Evolutionary conservation across 805 yeast species (phyloP).

Genomic region (Candida namnaoensis): DNA sequence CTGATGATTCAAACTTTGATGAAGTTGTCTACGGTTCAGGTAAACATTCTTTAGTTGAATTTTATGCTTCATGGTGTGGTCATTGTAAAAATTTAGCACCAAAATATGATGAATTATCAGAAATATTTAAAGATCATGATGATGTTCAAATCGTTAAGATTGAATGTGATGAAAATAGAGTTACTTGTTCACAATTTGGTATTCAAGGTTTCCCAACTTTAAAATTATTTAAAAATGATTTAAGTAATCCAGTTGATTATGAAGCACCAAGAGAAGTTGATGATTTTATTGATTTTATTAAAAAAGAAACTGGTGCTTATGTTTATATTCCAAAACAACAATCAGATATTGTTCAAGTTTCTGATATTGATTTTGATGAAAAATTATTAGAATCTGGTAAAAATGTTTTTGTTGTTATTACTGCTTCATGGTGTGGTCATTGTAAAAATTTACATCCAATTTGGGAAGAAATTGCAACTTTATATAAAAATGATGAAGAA

Average conservation of each 20-base stretch:
- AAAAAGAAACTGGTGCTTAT: slow-evolving; percentile 23
- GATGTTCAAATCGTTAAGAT: slow-evolving; percentile 75
- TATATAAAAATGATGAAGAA: slow-evolving; percentile 28
- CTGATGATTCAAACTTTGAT: slow-evolving; percentile 42
- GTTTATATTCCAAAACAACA: slow-evolving; percentile 16
- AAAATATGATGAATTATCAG: slow-evolving; percentile 77
- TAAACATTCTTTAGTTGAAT: slow-evolving; percentile 72
- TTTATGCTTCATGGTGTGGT: slow-evolving; percentile 97
- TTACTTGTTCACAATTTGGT: slow-evolving; percentile 52
- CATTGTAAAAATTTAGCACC: slow-evolving; percentile 92
- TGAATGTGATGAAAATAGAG: slow-evolving; percentile 87
- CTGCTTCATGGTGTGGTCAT: slow-evolving; percentile 49
- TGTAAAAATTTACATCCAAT: slow-evolving; percentile 40
- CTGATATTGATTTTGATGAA: slow-evolving; percentile 25
- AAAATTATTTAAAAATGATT: slow-evolving; percentile 72
- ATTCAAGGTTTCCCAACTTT: slow-evolving; percentile 91
- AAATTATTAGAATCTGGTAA: slow-evolving; percentile 20
- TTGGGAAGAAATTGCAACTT: slow-evolving; percentile 37
- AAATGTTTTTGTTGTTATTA: slow-evolving; percentile 23
- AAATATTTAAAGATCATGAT: slow-evolving; percentile 39
- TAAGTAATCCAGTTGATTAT: slow-evolving; percentile 54
- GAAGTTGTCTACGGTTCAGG: slow-evolving; percentile 48
- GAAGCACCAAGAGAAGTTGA: slow-evolving; percentile 66
- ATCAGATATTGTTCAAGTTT: slow-evolving; percentile 16
- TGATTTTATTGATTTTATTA: slow-evolving; percentile 58